Percentiles rank a stretch among this genome's conserved stretches.
Conservation (phyloP, 371 early-diverging fungal genomes). For the Encephalitozoon hellem region DNA sequence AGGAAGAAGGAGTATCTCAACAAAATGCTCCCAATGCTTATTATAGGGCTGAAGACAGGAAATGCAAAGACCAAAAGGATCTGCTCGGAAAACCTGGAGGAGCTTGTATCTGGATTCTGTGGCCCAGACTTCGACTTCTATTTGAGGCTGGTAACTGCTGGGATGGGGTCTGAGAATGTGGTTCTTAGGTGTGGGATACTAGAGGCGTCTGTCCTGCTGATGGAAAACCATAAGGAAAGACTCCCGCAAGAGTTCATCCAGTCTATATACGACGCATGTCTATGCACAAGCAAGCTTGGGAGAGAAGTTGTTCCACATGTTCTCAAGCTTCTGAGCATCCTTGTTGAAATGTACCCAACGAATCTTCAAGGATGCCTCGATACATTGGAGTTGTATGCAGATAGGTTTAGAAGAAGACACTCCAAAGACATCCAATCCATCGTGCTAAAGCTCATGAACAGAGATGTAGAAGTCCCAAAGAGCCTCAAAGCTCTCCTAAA, state of each 20-base stretch:
- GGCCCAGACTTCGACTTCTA: background rate
- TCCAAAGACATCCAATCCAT: constrained; percentile 8
- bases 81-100: background rate
- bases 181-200: background rate
- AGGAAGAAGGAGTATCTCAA: background rate
- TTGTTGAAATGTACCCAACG: background rate
- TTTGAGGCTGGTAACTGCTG: background rate
- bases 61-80: constrained; percentile 2
- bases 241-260: background rate
- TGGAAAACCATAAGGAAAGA: background rate
- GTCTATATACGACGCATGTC: background rate
- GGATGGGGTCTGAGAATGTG: background rate
- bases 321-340: background rate
- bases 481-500: background rate
- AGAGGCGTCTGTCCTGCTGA: background rate
- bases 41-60: background rate
- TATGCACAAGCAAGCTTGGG: background rate
- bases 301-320: constrained; percentile 1
- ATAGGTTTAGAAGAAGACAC: constrained; percentile 16
- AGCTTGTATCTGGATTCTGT: background rate
- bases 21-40: background rate
- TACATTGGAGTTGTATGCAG: constrained; percentile 18
- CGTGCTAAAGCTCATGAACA: background rate
- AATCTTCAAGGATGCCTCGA: background rate
- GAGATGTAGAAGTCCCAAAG: background rate